Percentiles rank a stretch among this genome's conserved stretches.
phyloP scores from a whole-genome alignment of 1,139 yeast species.

The Pichia sp. region DNA sequence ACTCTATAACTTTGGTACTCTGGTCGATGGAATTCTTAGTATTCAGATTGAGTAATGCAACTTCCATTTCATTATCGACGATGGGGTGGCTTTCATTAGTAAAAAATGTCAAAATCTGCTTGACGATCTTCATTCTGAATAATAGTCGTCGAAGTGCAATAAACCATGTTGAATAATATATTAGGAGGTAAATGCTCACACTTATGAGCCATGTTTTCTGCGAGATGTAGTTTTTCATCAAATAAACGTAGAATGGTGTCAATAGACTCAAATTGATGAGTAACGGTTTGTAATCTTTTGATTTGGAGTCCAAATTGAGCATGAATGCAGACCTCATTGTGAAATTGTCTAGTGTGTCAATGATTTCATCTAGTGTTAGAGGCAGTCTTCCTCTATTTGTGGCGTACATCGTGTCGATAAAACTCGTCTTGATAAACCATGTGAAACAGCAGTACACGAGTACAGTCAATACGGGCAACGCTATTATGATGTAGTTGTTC shows the following conservation, averaged over 20 bases:
- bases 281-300: neutral
- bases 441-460: conserved; percentile 39
- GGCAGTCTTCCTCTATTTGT: too few relatives aligned
- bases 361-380: conserved; percentile 40
- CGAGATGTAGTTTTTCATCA: conserved; percentile 38
- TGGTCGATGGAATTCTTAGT: conserved; percentile 21
- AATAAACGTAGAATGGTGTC: conserved; percentile 48
- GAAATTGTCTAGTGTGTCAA: conserved; percentile 50
- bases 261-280: conserved; percentile 28
- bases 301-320: neutral
- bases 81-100: conserved; percentile 42
- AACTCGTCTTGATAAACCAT: conserved; percentile 47
- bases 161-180: conserved; percentile 55
- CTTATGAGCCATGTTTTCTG: conserved; percentile 36
- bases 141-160: conserved; percentile 48
- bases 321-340: conserved; percentile 36
- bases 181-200: conserved; percentile 43
- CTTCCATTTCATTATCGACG: conserved; percentile 22
- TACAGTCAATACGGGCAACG: conserved; percentile 41
- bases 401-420: conserved; percentile 33
- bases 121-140: conserved; percentile 53
- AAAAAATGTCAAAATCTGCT: conserved; percentile 37
- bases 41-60: conserved; percentile 10
- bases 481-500: conserved; percentile 37
- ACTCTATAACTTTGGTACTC: conserved; percentile 44